phyloP scores from a whole-genome alignment of 345 rosid genomes.

The Murraya paniculata region DNA sequence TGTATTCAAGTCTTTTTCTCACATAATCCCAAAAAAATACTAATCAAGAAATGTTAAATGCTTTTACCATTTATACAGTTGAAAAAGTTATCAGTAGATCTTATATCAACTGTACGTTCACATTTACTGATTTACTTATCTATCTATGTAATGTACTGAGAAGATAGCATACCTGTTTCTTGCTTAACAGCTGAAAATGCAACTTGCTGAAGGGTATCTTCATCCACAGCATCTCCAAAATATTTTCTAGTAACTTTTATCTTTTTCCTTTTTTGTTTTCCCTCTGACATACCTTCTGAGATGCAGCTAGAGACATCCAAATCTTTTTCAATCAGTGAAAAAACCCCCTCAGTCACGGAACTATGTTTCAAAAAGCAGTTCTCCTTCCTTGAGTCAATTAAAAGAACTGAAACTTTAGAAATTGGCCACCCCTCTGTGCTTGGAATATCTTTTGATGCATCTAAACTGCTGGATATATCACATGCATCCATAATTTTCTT shows the following conservation, averaged over 20 bases:
- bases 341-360: conserved; percentile 55
- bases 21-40: background rate
- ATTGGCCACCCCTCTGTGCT: conserved; percentile 53
- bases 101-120: background rate
- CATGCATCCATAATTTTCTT: conserved; percentile 67
- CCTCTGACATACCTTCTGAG: conserved; percentile 20
- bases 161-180: conserved; percentile 37
- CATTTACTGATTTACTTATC: background rate
- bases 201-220: conserved; percentile 36
- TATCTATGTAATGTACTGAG: background rate
- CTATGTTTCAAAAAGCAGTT: conserved; percentile 51
- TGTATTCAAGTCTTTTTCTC: background rate
- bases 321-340: conserved; percentile 73
- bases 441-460: conserved; percentile 41
- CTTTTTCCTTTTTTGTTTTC: conserved; percentile 30
- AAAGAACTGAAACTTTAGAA: conserved; percentile 52
- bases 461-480: conserved; percentile 46
- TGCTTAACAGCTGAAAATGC: conserved; percentile 68
- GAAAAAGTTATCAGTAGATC: background rate
- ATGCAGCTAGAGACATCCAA: conserved; percentile 23
- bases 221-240: conserved; percentile 30
- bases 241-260: conserved; percentile 28
- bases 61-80: background rate
- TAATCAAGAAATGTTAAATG: background rate
- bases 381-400: conserved; percentile 54